These are phyloP conservation scores for Talaromyces sp. DNA, from an alignment of 2,329 filamentous ascomycete species.

Conservation along the genomic window DNA sequence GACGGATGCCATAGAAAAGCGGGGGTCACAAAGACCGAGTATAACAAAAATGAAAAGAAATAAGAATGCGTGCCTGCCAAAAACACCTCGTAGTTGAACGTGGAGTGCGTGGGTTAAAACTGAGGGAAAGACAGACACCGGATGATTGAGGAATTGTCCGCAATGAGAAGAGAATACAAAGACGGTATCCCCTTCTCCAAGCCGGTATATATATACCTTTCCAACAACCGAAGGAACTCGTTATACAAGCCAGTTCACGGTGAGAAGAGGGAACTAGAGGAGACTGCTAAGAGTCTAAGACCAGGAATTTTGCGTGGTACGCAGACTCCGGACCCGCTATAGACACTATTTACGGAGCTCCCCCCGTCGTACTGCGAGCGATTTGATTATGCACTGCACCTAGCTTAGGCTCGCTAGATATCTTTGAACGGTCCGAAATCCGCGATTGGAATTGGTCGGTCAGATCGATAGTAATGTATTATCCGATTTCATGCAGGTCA, in stretches of 20 bases:
- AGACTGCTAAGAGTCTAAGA: neutral
- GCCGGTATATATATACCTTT: neutral
- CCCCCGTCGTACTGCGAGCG: neutral
- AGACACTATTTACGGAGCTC: neutral
- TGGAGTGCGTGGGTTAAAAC: neutral
- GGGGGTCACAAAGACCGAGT: neutral
- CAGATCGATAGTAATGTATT: neutral
- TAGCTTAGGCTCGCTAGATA: neutral
- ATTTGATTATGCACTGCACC: neutral
- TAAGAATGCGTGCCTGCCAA: neutral
- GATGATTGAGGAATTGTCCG: neutral
- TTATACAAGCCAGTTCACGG: neutral
- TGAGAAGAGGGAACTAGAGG: neutral
- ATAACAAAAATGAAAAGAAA: neutral
- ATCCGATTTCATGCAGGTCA: neutral
- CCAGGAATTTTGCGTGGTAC: neutral
- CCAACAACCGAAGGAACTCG: neutral
- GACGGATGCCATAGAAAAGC: conserved; percentile 16
- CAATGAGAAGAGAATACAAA: neutral
- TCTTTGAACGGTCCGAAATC: neutral
- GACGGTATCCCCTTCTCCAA: neutral
- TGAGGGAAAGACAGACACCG: neutral
- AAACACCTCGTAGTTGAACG: neutral
- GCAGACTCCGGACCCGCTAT: neutral
- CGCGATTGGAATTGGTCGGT: neutral